Percentiles rank a stretch among this genome's conserved stretches.
These are phyloP conservation scores for Phytopythium helicoides DNA, from an alignment of 352 stramenopile genomes.

Conservation along the genomic window DNA sequence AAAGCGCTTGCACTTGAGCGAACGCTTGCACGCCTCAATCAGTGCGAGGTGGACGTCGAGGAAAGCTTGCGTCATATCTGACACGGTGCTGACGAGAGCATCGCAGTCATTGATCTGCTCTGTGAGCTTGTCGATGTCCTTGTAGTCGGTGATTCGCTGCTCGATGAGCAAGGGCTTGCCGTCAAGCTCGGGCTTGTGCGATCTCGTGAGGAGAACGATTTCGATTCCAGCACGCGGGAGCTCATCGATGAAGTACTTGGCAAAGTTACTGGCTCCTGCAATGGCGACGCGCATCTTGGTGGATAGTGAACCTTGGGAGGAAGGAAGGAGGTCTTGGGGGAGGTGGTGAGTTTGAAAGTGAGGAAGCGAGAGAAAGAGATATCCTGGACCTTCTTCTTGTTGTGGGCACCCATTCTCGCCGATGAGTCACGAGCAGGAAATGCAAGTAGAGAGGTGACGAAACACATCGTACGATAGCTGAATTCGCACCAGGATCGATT, in stretches of 20 bases:
- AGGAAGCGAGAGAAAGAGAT: too few species aligned
- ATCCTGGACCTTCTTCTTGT: too few species aligned
- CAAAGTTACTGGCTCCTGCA: conserved; percentile 26
- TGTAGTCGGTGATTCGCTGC: conserved; percentile 17
- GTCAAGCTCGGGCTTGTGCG: conserved; percentile 19
- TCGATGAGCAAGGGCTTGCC: conserved; percentile 10
- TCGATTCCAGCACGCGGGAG: conserved; percentile 12
- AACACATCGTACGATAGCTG: too few species aligned
- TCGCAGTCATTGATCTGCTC: conserved; percentile 12
- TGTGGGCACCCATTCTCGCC: too few species aligned
- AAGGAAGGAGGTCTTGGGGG: too few species aligned
- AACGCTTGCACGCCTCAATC: conserved; percentile 17
- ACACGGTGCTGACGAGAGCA: conserved; percentile 12
- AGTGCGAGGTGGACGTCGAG: conserved; percentile 11
- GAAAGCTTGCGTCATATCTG: background rate
- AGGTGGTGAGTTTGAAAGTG: too few species aligned
- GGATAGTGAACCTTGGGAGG: too few species aligned
- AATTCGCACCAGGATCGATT: too few species aligned
- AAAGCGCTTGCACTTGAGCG: conserved; percentile 25
- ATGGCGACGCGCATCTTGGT: conserved; percentile 4
- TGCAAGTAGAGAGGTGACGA: too few species aligned
- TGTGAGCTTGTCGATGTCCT: conserved; percentile 3
- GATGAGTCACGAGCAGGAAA: too few species aligned
- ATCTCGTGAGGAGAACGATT: conserved; percentile 21
- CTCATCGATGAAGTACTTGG: conserved; percentile 25